These are phyloP conservation scores for Phytophthora chlamydospora DNA, from an alignment of 352 stramenopile species.

Conservation along the genomic window DNA sequence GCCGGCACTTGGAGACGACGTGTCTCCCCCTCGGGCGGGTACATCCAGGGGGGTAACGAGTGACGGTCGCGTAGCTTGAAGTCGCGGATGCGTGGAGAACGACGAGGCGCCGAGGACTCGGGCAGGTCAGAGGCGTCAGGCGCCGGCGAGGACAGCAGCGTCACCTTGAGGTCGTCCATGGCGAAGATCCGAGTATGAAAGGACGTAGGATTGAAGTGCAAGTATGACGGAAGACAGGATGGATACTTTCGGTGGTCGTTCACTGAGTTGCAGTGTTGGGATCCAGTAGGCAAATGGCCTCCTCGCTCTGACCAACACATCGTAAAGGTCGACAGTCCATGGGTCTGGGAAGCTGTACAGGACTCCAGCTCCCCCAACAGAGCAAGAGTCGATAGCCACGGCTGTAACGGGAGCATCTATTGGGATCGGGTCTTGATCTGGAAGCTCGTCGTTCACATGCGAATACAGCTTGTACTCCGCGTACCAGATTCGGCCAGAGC, in stretches of 20 bases:
- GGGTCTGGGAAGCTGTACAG: too few relatives aligned
- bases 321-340: too few relatives aligned
- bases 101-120: conserved; percentile 13
- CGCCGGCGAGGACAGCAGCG: conserved; percentile 37
- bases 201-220: not conserved
- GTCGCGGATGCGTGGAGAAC: conserved; percentile 27
- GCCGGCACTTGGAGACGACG: conserved; percentile 33
- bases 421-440: too few relatives aligned
- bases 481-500: too few relatives aligned
- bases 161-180: conserved; percentile 62
- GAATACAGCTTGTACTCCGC: too few relatives aligned
- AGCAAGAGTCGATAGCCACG: too few relatives aligned
- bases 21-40: conserved; percentile 45
- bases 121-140: conserved; percentile 21
- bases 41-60: conserved; percentile 48
- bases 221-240: conserved; percentile 17
- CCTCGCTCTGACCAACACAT: too few relatives aligned
- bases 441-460: too few relatives aligned
- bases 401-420: too few relatives aligned
- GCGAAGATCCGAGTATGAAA: conserved; percentile 22
- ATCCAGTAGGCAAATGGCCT: too few relatives aligned
- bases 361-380: too few relatives aligned
- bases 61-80: conserved; percentile 21
- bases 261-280: too few relatives aligned
- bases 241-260: not conserved